These are phyloP conservation scores for Hypericum perforatum DNA, from an alignment of 345 rosid genomes.

Conservation along the genomic window DNA sequence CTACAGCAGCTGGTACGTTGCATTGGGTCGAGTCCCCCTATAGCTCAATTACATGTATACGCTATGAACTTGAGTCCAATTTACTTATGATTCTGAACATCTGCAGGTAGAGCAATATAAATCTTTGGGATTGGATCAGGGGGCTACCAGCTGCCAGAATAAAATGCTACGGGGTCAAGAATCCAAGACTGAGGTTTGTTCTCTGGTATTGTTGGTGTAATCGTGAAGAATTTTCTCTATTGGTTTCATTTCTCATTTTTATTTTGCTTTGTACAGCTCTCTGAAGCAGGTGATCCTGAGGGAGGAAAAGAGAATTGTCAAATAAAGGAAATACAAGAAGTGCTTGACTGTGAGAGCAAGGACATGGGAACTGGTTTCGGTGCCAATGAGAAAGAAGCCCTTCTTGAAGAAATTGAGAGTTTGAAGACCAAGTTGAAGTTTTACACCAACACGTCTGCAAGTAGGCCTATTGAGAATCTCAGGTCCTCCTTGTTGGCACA, in stretches of 20 bases:
- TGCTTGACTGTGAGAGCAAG: constrained; percentile 14
- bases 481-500: constrained; percentile 65
- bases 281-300: constrained; percentile 1
- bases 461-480: constrained; percentile 49
- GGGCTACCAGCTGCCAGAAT: constrained; percentile 4
- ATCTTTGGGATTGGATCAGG: constrained; percentile 1
- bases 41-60: no score
- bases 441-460: constrained; percentile 28
- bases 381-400: constrained; percentile 61
- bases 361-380: constrained; percentile 16
- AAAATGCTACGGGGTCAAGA: constrained; percentile 24
- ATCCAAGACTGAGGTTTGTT: constrained; percentile 18
- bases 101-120: constrained; percentile 54
- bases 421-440: constrained; percentile 54
- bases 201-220: background rate
- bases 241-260: background rate
- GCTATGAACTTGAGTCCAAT: background rate
- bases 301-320: constrained; percentile 32
- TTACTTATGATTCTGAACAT: constrained; percentile 8
- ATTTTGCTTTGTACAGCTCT: constrained; percentile 11
- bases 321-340: constrained; percentile 42
- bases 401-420: constrained; percentile 67
- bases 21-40: background rate
- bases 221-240: background rate
- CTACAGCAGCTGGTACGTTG: constrained; percentile 40